A percentile compares a stretch with the other conserved stretches of the same genome.
Evolutionary conservation across 805 yeast species (phyloP).

Genomic region (Pichia exigua): DNA sequence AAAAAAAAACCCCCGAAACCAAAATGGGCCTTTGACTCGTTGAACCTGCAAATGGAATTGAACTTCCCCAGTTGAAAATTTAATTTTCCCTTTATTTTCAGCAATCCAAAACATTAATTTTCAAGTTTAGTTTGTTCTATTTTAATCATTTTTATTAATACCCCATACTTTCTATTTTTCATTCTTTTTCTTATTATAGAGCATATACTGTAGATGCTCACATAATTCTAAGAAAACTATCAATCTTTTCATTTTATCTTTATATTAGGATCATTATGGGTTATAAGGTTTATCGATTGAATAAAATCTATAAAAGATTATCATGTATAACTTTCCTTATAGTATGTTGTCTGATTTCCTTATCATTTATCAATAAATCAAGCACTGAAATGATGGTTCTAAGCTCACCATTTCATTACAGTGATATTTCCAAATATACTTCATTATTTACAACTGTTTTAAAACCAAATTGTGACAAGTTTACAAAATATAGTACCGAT

Average conservation of each 20-base stretch:
- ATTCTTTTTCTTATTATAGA: background rate
- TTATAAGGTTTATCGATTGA: background rate
- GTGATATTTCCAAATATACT: constrained; percentile 5
- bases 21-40: too few species aligned
- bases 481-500: constrained; percentile 18
- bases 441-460: constrained; percentile 2
- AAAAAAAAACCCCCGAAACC: too few species aligned
- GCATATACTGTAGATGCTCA: background rate
- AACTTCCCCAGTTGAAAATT: too few species aligned
- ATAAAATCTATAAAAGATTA: background rate
- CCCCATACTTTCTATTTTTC: too few species aligned
- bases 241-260: background rate
- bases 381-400: background rate
- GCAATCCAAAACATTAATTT: too few species aligned
- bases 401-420: constrained; percentile 1
- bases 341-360: background rate
- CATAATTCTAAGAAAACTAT: background rate
- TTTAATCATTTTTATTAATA: too few species aligned
- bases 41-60: too few species aligned
- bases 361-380: constrained; percentile 1
- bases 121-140: too few species aligned
- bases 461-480: constrained; percentile 20
- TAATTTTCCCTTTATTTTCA: too few species aligned
- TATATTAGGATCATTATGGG: background rate
- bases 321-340: background rate